Evolutionary conservation across 768 basidiomycete species (phyloP).

Genomic region (Tylopilus intermedius): DNA sequence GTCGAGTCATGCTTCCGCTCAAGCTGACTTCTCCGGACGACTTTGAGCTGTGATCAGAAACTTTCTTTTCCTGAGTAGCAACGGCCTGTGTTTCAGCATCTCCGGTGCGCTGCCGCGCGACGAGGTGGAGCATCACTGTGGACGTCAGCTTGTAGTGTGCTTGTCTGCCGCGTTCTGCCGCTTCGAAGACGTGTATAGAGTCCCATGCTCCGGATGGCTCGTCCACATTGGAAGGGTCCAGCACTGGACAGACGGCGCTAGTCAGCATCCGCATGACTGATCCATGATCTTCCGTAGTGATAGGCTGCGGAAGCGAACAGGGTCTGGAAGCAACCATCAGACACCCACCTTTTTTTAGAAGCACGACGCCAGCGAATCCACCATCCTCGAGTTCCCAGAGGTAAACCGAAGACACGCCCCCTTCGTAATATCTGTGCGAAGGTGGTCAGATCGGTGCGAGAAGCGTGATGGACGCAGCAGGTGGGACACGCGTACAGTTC

Average conservation of each 20-base stretch:
- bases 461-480: not conserved
- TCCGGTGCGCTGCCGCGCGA: constrained; percentile 43
- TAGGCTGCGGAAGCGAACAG: not conserved
- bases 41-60: constrained; percentile 45
- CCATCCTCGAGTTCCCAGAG: constrained; percentile 98
- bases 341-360: constrained; percentile 84
- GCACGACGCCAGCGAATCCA: constrained; percentile 92
- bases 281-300: not conserved
- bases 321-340: no score
- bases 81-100: constrained; percentile 15
- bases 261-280: not conserved
- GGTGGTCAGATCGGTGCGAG: not conserved
- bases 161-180: constrained; percentile 83
- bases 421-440: constrained; percentile 81
- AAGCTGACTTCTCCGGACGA: constrained; percentile 73
- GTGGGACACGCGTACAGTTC: constrained; percentile 61
- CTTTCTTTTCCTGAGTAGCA: constrained; percentile 32
- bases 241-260: constrained; percentile 38
- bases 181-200: constrained; percentile 96
- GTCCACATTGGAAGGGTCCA: constrained; percentile 49
- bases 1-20: constrained; percentile 96
- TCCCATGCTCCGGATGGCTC: constrained; percentile 92
- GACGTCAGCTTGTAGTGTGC: constrained; percentile 97
- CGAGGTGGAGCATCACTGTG: constrained; percentile 91
- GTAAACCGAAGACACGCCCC: constrained; percentile 95